Conservation (phyloP, 1,139 yeast species). For the Yamadazyma mexicana region DNA sequence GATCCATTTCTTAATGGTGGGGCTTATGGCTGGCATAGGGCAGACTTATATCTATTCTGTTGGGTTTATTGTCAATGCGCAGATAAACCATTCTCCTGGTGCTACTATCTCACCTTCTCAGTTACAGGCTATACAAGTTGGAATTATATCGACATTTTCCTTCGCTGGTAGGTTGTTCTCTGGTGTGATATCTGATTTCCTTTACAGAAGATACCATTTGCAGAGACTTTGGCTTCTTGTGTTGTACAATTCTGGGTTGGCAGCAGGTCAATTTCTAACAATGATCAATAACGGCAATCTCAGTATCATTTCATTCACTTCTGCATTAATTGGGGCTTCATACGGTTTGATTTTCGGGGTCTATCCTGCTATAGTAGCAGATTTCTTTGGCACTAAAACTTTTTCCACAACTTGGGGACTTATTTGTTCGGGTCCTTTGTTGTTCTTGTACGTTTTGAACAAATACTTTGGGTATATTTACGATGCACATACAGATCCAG, state of each 20-base stretch:
- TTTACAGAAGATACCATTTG: constrained; percentile 31
- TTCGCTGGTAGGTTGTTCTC: constrained; percentile 40
- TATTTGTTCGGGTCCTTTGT: constrained; percentile 43
- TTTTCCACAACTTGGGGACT: constrained; percentile 50
- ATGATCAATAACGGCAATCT: constrained; percentile 28
- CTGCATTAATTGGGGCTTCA: constrained; percentile 37
- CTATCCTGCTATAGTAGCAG: constrained; percentile 50
- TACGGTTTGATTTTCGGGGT: constrained; percentile 46
- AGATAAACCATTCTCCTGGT: constrained; percentile 24
- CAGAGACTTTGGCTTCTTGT: constrained; percentile 44
- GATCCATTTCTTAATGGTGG: constrained; percentile 35
- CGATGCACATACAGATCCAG: constrained; percentile 32
- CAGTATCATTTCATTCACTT: constrained; percentile 29
- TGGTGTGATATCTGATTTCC: constrained; percentile 40
- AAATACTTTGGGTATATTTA: constrained; percentile 42
- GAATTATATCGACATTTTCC: constrained; percentile 41
- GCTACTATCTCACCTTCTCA: constrained; percentile 25
- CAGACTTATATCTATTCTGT: constrained; percentile 47
- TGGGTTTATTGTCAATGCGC: constrained; percentile 47
- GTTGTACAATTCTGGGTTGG: constrained; percentile 27
- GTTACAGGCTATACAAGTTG: constrained; percentile 47
- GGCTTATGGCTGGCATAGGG: constrained; percentile 38
- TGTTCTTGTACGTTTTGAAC: constrained; percentile 35
- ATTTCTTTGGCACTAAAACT: constrained; percentile 39
- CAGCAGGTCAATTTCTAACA: constrained; percentile 32